Evolutionary conservation across 108 stramenopile genomes (phyloP), one percentile per base, ranked within the genome.

Genomic region (Fragilaria crotonensis): DNA sequence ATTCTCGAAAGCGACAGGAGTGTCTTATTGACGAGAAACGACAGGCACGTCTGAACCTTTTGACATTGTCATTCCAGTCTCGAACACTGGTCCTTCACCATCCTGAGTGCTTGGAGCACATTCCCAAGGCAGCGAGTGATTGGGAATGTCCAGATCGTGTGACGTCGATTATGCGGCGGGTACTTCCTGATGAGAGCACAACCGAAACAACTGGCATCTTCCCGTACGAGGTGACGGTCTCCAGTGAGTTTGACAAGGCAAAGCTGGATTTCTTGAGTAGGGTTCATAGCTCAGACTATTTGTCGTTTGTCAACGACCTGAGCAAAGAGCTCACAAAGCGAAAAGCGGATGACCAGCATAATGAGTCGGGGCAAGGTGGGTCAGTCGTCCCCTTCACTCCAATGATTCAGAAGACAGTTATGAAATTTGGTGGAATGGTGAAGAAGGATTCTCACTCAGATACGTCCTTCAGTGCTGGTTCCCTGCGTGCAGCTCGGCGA

Each of bases 81-180:
- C 64, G 90, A 62, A 88, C 94, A 31, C 66, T 95, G 41, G 80
- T 95, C 5, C 65, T 95, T 44, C 84, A 95, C 61, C 94, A 95
- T 62, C 87, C 86, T 17, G 94, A 95, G 78, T 95, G 87, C 70
- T 76, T 87, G 21, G 87, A 91, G 25, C 94, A 95, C 46, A 59
- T 71, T 44, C 73, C 88, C 4, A 89, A 90, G 63, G 64, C 76
- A 29, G 62, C 62, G 30, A 70, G 80, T 26, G 94, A 95, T 60
- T 95, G 94, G 94, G 94, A 95, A 70, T 75, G 71, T 36, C 90
- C 94, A 3, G 89, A 86, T 61, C 75, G 94, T 45, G 71, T 95
- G 4, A 71, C 47, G 4, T 58, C 77, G 27, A 89, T 95, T 51
- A 69, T 95, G 72, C 62, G 68, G 31, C 72, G 73, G 52, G 54